Evolutionary conservation across 2,329 filamentous ascomycete species (phyloP).

Genomic region (Paecilomyces niveus): DNA sequence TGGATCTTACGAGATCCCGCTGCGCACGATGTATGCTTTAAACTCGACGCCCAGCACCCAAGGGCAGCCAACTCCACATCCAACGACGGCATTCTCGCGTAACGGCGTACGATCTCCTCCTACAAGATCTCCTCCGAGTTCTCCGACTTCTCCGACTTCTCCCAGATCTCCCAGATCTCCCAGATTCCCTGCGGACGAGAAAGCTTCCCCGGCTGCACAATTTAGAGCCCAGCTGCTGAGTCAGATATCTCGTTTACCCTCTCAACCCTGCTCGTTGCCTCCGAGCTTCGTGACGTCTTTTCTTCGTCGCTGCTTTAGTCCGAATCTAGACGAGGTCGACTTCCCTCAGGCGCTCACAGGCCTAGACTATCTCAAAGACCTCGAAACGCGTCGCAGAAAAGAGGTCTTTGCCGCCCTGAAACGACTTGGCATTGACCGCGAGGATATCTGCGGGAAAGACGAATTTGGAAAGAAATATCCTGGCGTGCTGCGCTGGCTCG

Average conservation of each 20-base stretch:
- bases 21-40: conserved; percentile 61
- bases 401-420: conserved; percentile 51
- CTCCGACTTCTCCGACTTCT: conserved; percentile 19
- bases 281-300: conserved; percentile 58
- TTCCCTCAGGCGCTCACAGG: conserved; percentile 60
- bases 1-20: conserved; percentile 57
- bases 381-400: conserved; percentile 53
- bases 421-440: conserved; percentile 46
- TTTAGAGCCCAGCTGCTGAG: conserved; percentile 36
- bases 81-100: conserved; percentile 31
- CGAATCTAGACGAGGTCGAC: conserved; percentile 52
- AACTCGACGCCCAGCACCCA: conserved; percentile 50
- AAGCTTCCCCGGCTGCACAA: conserved; percentile 31
- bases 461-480: conserved; percentile 46
- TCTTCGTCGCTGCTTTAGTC: conserved; percentile 52
- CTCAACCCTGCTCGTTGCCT: conserved; percentile 55
- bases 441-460: conserved; percentile 42
- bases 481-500: conserved; percentile 50
- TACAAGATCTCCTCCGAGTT: conserved; percentile 16
- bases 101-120: conserved; percentile 12
- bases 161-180: conserved; percentile 20
- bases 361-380: conserved; percentile 58
- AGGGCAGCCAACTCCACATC: conserved; percentile 15
- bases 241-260: conserved; percentile 52
- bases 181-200: conserved; percentile 11